Conservation (phyloP, 2,329 filamentous ascomycete species). For the Zymoseptoria pseudotritici region DNA sequence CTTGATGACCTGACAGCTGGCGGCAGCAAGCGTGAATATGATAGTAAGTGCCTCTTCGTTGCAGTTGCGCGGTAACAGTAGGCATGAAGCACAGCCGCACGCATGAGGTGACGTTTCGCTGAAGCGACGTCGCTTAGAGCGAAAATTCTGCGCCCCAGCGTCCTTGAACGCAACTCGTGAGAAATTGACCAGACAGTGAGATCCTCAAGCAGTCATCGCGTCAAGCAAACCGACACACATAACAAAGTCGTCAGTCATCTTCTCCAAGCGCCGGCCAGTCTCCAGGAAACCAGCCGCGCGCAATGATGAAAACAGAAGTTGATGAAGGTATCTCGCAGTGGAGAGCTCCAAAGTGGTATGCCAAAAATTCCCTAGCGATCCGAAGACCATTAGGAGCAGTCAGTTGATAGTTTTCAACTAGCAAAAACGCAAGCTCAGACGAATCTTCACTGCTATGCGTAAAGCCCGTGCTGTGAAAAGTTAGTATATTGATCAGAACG, state of each 20-base stretch:
- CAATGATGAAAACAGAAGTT: conserved; percentile 18
- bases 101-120: background rate
- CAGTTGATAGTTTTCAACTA: conserved; percentile 80
- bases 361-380: conserved; percentile 76
- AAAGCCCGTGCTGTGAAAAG: conserved; percentile 56
- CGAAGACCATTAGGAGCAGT: conserved; percentile 66
- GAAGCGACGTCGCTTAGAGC: background rate
- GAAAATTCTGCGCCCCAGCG: background rate
- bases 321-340: background rate
- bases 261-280: conserved; percentile 11
- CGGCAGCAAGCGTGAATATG: background rate
- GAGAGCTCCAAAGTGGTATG: conserved; percentile 8
- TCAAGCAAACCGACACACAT: too few relatives aligned
- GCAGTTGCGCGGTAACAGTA: too few relatives aligned
- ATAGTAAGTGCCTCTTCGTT: background rate
- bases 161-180: background rate
- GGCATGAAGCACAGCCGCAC: background rate
- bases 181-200: background rate
- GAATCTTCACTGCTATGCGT: conserved; percentile 79
- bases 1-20: background rate
- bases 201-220: too few relatives aligned
- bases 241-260: too few relatives aligned
- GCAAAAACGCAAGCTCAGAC: conserved; percentile 83
- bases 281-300: background rate
- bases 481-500: background rate